These are phyloP conservation scores for Erysimum cheiranthoides DNA, from an alignment of 345 rosid species.

Conservation along the genomic window DNA sequence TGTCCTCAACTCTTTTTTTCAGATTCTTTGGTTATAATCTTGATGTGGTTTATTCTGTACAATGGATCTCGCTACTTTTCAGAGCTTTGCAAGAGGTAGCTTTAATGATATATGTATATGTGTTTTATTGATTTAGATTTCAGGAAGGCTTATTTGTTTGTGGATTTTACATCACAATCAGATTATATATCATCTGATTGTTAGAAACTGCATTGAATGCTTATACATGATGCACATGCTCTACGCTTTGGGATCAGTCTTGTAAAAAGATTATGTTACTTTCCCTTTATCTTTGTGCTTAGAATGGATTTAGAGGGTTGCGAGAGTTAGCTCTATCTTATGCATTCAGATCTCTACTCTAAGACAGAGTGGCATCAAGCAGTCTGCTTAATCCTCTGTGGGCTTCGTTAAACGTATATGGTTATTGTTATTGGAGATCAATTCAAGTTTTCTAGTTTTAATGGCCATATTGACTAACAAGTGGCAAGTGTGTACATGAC, in stretches of 20 bases:
- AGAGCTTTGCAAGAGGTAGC: constrained; percentile 64
- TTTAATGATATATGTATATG: neutral
- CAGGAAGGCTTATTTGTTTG: neutral
- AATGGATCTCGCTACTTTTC: constrained; percentile 64
- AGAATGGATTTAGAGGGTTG: neutral
- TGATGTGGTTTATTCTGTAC: constrained; percentile 79
- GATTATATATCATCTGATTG: neutral
- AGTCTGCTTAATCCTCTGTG: neutral
- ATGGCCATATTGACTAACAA: neutral
- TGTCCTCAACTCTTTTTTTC: constrained; percentile 50
- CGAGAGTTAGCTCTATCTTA: neutral
- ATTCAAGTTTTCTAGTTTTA: neutral
- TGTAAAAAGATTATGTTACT: neutral
- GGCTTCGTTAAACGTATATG: neutral
- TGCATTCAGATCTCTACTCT: neutral
- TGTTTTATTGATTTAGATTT: neutral
- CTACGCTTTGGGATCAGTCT: neutral
- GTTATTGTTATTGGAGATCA: neutral
- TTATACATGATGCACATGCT: neutral
- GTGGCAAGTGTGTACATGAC: neutral
- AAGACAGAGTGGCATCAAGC: neutral
- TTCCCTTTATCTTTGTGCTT: neutral
- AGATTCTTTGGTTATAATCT: constrained; percentile 76
- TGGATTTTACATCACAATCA: neutral
- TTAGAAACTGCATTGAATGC: neutral